Percentiles rank a stretch among this genome's conserved stretches.
phyloP scores from a whole-genome alignment of 2,329 filamentous ascomycete species.

The Fusarium circinatum region DNA sequence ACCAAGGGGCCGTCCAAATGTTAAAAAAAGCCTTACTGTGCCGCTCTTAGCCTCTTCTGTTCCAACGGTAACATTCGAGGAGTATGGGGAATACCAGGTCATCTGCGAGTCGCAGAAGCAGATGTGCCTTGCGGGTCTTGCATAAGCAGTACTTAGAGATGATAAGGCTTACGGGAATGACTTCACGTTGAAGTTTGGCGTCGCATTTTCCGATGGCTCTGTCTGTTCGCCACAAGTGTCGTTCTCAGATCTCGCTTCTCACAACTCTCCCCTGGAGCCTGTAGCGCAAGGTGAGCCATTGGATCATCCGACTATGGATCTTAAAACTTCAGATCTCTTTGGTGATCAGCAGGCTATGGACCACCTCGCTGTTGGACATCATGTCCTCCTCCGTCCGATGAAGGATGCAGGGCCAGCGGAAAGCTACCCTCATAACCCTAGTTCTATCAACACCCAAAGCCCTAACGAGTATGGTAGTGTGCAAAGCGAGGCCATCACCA shows the following conservation, averaged over 20 bases:
- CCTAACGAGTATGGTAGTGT: too few relatives aligned
- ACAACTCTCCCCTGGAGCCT: not conserved
- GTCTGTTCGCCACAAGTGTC: rapidly evolving
- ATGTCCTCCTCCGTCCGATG: rapidly evolving
- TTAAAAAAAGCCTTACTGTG: rapidly evolving
- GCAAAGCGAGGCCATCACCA: rapidly evolving
- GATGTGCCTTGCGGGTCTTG: rapidly evolving
- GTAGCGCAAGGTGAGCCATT: rapidly evolving
- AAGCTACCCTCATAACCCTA: not conserved
- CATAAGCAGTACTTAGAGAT: rapidly evolving
- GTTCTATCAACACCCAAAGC: rapidly evolving
- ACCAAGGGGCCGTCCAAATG: not conserved
- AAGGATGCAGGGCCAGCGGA: not conserved
- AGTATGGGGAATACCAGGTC: not conserved
- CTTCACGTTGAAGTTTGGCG: not conserved
- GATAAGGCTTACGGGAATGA: not conserved
- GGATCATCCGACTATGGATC: rapidly evolving
- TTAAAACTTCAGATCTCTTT: not conserved
- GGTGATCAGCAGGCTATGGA: rapidly evolving
- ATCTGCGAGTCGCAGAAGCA: not conserved
- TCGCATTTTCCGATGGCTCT: rapidly evolving
- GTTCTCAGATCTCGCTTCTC: not conserved
- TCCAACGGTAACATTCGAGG: not conserved
- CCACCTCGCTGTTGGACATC: too few relatives aligned
- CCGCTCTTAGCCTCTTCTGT: rapidly evolving